phyloP scores from a whole-genome alignment of 345 rosid genomes.

The Anacardium occidentale region DNA sequence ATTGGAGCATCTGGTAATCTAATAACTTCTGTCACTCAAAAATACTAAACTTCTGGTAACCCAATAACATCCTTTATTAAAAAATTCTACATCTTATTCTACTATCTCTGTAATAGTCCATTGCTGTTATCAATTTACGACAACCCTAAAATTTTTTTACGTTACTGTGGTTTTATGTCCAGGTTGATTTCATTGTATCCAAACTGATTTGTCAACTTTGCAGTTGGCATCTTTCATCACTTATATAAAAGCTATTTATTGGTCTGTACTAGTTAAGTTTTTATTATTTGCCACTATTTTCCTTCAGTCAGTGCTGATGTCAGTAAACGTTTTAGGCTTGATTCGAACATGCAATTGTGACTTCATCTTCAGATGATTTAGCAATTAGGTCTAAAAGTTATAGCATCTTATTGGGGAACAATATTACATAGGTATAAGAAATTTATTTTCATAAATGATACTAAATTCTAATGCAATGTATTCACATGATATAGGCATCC shows the following conservation, averaged over 20 bases:
- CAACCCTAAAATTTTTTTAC: background rate
- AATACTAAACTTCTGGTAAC: slow-evolving; percentile 56
- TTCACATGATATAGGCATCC: slow-evolving; percentile 53
- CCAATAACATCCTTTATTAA: slow-evolving; percentile 22
- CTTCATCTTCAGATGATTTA: background rate
- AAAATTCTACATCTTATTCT: background rate
- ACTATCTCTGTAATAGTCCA: background rate
- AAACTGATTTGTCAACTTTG: background rate
- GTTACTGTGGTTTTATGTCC: slow-evolving; percentile 2
- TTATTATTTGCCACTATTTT: background rate
- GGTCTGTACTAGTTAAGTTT: background rate
- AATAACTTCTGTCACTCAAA: slow-evolving; percentile 22
- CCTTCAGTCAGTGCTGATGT: background rate
- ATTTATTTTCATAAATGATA: background rate
- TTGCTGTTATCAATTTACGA: background rate
- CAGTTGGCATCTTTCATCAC: background rate
- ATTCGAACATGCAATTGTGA: background rate
- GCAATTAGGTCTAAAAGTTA: too few relatives aligned
- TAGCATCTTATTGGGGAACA: too few relatives aligned
- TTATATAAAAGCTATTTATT: slow-evolving; percentile 1
- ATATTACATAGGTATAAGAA: background rate
- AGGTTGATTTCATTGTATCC: background rate
- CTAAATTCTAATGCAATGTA: slow-evolving; percentile 7
- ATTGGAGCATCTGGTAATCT: slow-evolving; percentile 81
- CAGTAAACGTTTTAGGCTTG: background rate